Evolutionary conservation across 495 filamentous ascomycete genomes (phyloP).

Genomic region (Aspergillus ellipticus): DNA sequence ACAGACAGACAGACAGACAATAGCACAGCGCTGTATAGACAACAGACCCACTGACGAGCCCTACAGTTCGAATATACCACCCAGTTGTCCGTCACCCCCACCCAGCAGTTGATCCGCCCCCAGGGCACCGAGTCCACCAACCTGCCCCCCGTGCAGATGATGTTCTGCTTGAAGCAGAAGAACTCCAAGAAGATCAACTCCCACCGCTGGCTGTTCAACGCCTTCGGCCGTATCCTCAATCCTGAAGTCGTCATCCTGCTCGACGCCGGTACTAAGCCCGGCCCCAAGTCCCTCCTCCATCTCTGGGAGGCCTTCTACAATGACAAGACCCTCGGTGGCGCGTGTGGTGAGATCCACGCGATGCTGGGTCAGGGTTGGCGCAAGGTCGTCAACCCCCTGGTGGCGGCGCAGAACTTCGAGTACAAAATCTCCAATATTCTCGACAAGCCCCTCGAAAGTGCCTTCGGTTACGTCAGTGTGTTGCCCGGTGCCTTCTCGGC

Average conservation of each 20-base stretch:
- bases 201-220: slow-evolving; percentile 97
- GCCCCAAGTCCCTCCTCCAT: slow-evolving; percentile 81
- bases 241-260: slow-evolving; percentile 95
- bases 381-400: slow-evolving; percentile 88
- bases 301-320: slow-evolving; percentile 99
- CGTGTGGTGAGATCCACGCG: slow-evolving; percentile 97
- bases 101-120: slow-evolving; percentile 91
- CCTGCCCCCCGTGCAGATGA: slow-evolving; percentile 93
- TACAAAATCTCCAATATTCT: slow-evolving; percentile 99
- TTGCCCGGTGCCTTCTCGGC: slow-evolving; percentile 97
- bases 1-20: too few species aligned
- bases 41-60: too few species aligned
- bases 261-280: slow-evolving; percentile 95
- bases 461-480: slow-evolving; percentile 96
- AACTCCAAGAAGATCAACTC: slow-evolving; percentile 99
- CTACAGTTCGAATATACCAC: slow-evolving; percentile 93
- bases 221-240: slow-evolving; percentile 92
- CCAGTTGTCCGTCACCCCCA: slow-evolving; percentile 93
- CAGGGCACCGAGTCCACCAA: slow-evolving; percentile 77
- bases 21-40: too few species aligned
- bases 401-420: slow-evolving; percentile 97
- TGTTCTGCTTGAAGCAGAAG: slow-evolving; percentile 97
- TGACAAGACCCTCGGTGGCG: slow-evolving; percentile 94
- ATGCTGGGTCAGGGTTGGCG: slow-evolving; percentile 89
- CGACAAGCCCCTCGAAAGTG: slow-evolving; percentile 94